Percentiles rank a stretch among this genome's conserved stretches.
Conservation (phyloP, 1,139 yeast species). For the Pichia sp. region DNA sequence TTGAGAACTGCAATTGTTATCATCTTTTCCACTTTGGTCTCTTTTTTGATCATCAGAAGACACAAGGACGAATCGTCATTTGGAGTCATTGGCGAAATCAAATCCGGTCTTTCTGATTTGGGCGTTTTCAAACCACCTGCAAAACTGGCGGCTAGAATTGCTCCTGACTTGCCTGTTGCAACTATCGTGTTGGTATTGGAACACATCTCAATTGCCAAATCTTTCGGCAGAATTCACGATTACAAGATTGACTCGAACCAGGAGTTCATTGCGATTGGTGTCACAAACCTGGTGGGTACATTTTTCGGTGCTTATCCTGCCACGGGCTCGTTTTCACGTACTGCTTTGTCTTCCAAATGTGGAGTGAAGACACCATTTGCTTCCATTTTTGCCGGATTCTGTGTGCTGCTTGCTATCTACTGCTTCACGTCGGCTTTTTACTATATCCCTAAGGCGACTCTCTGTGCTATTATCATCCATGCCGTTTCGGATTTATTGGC, state of each 20-base stretch:
- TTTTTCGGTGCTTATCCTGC: slow-evolving; percentile 93
- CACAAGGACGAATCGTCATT: slow-evolving; percentile 33
- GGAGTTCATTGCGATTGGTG: slow-evolving; percentile 91
- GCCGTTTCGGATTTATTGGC: slow-evolving; percentile 90
- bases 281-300: slow-evolving; percentile 82
- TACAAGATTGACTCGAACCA: slow-evolving; percentile 90
- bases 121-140: slow-evolving; percentile 64
- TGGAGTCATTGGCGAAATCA: slow-evolving; percentile 65
- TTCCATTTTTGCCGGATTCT: slow-evolving; percentile 84
- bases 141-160: slow-evolving; percentile 54
- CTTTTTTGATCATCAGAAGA: slow-evolving; percentile 36
- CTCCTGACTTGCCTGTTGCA: slow-evolving; percentile 78
- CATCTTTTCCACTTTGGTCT: slow-evolving; percentile 66
- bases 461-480: slow-evolving; percentile 84
- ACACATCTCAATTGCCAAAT: slow-evolving; percentile 89
- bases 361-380: slow-evolving; percentile 94
- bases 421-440: slow-evolving; percentile 76
- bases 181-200: slow-evolving; percentile 75
- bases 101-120: slow-evolving; percentile 70
- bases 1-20: slow-evolving; percentile 77
- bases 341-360: slow-evolving; percentile 90
- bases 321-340: slow-evolving; percentile 92
- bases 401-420: slow-evolving; percentile 80
- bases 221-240: slow-evolving; percentile 88
- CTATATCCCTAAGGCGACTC: slow-evolving; percentile 84